Evolutionary conservation across 2,329 filamentous ascomycete species (phyloP).

Genomic region (Fusarium anguioides): DNA sequence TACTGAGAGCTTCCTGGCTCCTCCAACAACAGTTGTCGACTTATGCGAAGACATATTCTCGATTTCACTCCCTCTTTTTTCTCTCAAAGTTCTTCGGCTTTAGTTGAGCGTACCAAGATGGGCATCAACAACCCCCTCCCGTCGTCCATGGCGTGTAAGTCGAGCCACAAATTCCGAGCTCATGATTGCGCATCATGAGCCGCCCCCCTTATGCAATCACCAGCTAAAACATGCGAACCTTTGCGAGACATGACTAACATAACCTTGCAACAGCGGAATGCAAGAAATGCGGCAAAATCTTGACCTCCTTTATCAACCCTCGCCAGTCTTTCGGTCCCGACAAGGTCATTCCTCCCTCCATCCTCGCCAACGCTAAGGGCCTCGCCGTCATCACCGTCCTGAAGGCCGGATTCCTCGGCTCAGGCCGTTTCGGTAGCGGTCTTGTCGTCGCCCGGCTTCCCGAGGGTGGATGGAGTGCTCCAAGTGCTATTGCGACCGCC

Average conservation of each 20-base stretch:
- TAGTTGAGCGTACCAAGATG: conserved; percentile 54
- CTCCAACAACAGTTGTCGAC: conserved; percentile 22
- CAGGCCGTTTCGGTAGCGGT: conserved; percentile 82
- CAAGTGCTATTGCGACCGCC: conserved; percentile 81
- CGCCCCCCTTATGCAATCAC: conserved; percentile 22
- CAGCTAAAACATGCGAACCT: background rate
- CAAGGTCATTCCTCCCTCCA: conserved; percentile 92
- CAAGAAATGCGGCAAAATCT: conserved; percentile 95
- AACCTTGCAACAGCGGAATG: conserved; percentile 78
- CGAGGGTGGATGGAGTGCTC: conserved; percentile 84
- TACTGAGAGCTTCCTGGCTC: conserved; percentile 34
- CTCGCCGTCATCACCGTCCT: conserved; percentile 88
- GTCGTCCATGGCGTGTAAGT: conserved; percentile 75
- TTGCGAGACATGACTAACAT: conserved; percentile 26
- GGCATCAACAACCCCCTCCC: conserved; percentile 75
- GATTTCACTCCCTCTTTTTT: background rate
- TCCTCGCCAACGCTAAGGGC: conserved; percentile 92
- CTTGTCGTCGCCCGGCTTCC: conserved; percentile 83
- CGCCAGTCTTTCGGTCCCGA: conserved; percentile 93
- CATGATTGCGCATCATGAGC: conserved; percentile 36
- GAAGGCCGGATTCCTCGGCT: conserved; percentile 88
- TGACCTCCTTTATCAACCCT: conserved; percentile 94
- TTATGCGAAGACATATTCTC: background rate
- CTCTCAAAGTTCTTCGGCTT: background rate
- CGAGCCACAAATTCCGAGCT: conserved; percentile 10